A percentile compares a stretch with the other conserved stretches of the same genome.
Conservation (phyloP, 495 filamentous ascomycete species). For the Parmelia sp. region DNA sequence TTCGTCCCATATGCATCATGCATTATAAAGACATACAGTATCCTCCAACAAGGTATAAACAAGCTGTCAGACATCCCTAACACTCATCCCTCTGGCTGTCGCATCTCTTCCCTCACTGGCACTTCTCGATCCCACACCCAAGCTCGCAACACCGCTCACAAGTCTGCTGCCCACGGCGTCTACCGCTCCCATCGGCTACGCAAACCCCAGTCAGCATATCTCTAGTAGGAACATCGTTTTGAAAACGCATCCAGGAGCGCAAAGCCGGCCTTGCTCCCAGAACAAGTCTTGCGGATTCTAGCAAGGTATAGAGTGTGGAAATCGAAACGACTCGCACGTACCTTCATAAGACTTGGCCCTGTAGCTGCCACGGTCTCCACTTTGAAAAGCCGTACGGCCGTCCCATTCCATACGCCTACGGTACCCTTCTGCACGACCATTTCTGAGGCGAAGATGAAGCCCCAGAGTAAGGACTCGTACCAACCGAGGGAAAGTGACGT, state of each 20-base stretch:
- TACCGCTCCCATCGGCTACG: slow-evolving; percentile 72
- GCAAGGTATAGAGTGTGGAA: background rate
- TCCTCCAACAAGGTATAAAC: background rate
- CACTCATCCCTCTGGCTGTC: slow-evolving; percentile 3
- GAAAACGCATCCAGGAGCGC: background rate
- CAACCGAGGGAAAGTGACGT: slow-evolving; percentile 85
- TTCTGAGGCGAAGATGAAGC: slow-evolving; percentile 87
- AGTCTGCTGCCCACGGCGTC: slow-evolving; percentile 93
- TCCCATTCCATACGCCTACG: slow-evolving; percentile 94
- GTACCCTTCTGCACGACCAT: slow-evolving; percentile 78
- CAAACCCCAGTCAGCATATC: background rate
- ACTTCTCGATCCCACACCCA: slow-evolving; percentile 12
- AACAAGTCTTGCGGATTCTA: background rate
- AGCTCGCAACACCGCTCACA: slow-evolving; percentile 53
- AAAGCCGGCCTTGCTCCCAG: background rate
- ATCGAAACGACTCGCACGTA: background rate
- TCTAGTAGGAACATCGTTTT: background rate
- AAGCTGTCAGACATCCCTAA: slow-evolving; percentile 14
- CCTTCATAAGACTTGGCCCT: slow-evolving; percentile 69
- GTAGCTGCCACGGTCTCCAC: slow-evolving; percentile 78
- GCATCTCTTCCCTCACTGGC: slow-evolving; percentile 2
- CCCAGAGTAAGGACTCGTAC: slow-evolving; percentile 94
- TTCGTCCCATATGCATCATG: background rate
- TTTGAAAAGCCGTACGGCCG: slow-evolving; percentile 76
- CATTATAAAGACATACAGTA: background rate